Evolutionary conservation across 1,284 basidiomycete genomes (phyloP).

Genomic region (Cutaneotrichosporon cavernicola): DNA sequence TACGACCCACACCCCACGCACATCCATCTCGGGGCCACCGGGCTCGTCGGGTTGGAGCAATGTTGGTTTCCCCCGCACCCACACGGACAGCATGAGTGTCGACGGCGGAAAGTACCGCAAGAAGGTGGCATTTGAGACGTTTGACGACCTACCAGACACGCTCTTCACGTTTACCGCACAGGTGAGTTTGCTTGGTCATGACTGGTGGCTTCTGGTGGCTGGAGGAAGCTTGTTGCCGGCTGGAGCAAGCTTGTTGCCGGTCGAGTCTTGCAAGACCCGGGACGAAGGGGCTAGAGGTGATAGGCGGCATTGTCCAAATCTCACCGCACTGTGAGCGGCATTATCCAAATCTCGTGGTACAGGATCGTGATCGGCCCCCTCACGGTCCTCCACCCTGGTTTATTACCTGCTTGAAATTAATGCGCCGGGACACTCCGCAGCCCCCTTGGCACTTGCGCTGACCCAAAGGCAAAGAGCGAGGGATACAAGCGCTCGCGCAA

Average conservation of each 20-base stretch:
- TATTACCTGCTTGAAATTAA: neutral
- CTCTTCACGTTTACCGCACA: conserved; percentile 56
- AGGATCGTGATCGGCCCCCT: neutral
- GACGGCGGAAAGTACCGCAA: conserved; percentile 63
- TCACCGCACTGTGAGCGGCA: neutral
- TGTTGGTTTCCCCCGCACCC: conserved; percentile 22
- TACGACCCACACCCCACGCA: neutral
- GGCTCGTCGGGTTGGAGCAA: neutral
- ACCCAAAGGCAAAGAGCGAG: conserved; percentile 72
- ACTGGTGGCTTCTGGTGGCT: neutral
- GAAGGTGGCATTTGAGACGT: conserved; percentile 86
- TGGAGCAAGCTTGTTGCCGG: neutral
- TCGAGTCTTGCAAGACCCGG: neutral
- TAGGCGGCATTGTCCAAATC: no score
- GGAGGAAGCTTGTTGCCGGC: neutral
- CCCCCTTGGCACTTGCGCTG: neutral
- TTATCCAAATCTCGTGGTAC: neutral
- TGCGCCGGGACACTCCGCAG: conserved; percentile 2
- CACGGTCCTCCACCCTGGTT: neutral
- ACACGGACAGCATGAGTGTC: conserved; percentile 16
- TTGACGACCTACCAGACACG: conserved; percentile 59
- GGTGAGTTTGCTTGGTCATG: conserved; percentile 33
- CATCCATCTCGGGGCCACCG: neutral
- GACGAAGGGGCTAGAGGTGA: neutral
- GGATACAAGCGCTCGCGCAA: conserved; percentile 75